Evolutionary conservation across 495 filamentous ascomycete genomes (phyloP), one percentile per base, ranked within the genome.

Genomic region (Aspergillus leporis): DNA sequence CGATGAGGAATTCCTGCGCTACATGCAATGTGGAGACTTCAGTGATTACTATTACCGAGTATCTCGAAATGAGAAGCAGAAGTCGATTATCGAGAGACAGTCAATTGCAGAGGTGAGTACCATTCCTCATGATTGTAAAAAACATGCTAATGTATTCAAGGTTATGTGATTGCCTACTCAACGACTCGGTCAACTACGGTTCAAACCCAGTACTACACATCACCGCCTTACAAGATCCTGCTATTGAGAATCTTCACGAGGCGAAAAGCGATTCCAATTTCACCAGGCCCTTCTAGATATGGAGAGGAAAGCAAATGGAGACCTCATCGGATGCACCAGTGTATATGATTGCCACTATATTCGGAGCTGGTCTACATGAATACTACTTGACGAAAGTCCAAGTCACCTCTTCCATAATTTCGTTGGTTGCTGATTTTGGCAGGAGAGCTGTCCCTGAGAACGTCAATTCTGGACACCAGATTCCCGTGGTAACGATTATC

Each of bases 1-100:
- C 80, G 94, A 99, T 74, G 94, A 98, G 74, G 92, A 97, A 61
- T 99, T 99, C 71, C 69, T 99, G 64, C 83, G 85, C 50, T 84
- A 90, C 59, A 99, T 99, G 95, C 86, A 91, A 66, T 93, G 91
- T 71, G 85, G 84, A n/a, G 94, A 98, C 64, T 97, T 96, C 71
- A 89, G 87, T 60, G 95, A 98, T 70, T 84, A 87, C 65, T 99
- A 97, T 62, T 98, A 86, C 61, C 85, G 92, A 1, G 89, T 99
- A 18, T 87, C 81, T 56, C 81, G 93, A 40, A 88, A 95, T 68
- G 87, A 90, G 63, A 85, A 82, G 70, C 91, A 97, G 72, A 96
- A 94, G 70, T 94, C 89, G 41, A 82, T 86, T 34, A 97, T 98
- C 66, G 83, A 89, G 74, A 76, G 82, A 68, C 87, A 93, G 72